A percentile compares a stretch with the other conserved stretches of the same genome.
Evolutionary conservation across 2,329 filamentous ascomycete genomes (phyloP).

Genomic region (Pseudogymnoascus sp.): DNA sequence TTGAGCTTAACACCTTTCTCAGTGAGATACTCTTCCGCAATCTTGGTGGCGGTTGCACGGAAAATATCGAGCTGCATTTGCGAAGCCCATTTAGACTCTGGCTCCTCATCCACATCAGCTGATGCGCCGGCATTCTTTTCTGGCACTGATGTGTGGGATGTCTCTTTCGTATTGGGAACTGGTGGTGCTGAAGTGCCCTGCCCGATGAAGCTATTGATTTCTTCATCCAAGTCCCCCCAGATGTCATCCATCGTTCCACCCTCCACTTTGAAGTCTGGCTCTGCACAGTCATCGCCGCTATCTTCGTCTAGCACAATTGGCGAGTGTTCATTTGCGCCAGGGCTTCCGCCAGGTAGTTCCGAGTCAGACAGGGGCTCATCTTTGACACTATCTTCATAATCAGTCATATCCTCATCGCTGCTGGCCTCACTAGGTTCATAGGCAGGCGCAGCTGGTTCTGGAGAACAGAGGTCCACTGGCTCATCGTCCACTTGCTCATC

Average conservation of each 20-base stretch:
- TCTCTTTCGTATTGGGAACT: not conserved
- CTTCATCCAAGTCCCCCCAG: not conserved
- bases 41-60: constrained; percentile 7
- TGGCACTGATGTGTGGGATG: not conserved
- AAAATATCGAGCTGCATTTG: constrained; percentile 1
- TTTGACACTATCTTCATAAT: not conserved
- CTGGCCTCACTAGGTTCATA: not conserved
- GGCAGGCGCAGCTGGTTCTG: not conserved
- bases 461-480: not conserved
- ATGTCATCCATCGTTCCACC: not conserved
- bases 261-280: constrained; percentile 8
- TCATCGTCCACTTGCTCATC: not conserved
- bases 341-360: not conserved
- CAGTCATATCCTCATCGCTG: not conserved
- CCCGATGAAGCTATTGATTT: not conserved
- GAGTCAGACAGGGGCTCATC: not conserved
- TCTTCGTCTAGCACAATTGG: not conserved
- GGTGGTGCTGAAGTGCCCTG: not conserved
- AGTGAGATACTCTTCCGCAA: not conserved
- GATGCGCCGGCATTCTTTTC: not conserved
- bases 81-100: constrained; percentile 6
- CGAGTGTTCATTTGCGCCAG: not conserved
- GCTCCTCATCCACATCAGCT: not conserved
- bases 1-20: not conserved
- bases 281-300: not conserved